A percentile compares a stretch with the other conserved stretches of the same genome.
Evolutionary conservation across 192 early-diverging fungal species (phyloP).

Genomic region (Neocallimastix lanati): DNA sequence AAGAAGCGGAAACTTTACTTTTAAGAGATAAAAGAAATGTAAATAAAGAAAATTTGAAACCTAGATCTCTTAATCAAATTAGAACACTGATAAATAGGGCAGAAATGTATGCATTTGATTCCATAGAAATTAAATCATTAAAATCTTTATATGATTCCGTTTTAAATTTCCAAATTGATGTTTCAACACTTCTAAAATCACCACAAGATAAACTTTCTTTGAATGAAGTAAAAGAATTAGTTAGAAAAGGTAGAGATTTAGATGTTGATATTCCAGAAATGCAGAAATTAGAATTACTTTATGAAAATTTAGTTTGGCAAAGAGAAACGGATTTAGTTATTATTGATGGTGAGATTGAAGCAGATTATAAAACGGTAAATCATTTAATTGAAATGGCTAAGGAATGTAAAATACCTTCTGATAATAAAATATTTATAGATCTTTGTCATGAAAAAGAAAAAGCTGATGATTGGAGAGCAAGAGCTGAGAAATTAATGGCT

Average conservation of each 20-base stretch:
- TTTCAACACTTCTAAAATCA: not conserved
- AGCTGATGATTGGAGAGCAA: not conserved
- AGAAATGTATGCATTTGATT: not conserved
- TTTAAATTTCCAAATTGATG: not conserved
- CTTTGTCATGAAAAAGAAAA: not conserved
- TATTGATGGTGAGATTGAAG: not conserved
- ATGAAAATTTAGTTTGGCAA: not conserved
- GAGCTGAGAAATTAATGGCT: not conserved
- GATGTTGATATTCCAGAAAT: not conserved
- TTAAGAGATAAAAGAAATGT: not conserved
- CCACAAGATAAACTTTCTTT: not conserved
- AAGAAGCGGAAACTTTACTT: not conserved
- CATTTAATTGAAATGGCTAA: not conserved
- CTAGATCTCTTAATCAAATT: not conserved
- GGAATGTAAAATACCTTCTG: not conserved
- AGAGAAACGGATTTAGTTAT: not conserved
- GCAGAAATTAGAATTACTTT: not conserved
- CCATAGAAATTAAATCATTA: not conserved
- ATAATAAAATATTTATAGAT: not conserved
- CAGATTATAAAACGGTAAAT: not conserved
- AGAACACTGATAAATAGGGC: not conserved
- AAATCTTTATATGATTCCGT: not conserved
- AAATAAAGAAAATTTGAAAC: not conserved
- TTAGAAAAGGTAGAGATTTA: not conserved
- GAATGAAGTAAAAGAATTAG: not conserved